Conservation (phyloP, 257 asterid species). For the Ilex aquifolium region DNA sequence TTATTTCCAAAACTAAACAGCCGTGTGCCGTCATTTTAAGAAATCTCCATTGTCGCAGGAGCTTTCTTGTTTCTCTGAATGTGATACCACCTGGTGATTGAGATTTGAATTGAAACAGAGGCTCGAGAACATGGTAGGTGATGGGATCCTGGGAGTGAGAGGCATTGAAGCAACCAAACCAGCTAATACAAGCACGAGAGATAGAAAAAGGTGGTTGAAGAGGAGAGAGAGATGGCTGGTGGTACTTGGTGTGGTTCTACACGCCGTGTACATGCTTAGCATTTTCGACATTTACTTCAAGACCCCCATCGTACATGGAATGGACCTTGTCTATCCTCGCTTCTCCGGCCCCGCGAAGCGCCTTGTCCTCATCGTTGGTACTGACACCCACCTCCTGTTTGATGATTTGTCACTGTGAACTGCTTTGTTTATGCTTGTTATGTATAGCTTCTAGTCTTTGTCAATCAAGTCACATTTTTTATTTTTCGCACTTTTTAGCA, state of each 20-base stretch:
- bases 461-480: not conserved
- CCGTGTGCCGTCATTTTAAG: too few species aligned
- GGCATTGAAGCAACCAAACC: constrained; percentile 29
- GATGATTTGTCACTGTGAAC: constrained; percentile 31
- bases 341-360: constrained; percentile 83
- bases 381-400: constrained; percentile 26
- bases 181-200: constrained; percentile 21
- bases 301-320: constrained; percentile 93
- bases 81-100: too few species aligned
- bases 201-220: constrained; percentile 44
- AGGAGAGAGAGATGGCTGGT: constrained; percentile 83
- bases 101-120: not conserved
- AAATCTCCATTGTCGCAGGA: too few species aligned
- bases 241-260: constrained; percentile 76
- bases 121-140: constrained; percentile 34
- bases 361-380: constrained; percentile 83
- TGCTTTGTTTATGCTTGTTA: not conserved
- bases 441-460: not conserved
- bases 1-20: too few species aligned
- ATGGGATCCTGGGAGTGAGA: constrained; percentile 55
- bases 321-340: constrained; percentile 82
- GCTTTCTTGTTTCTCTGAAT: too few species aligned
- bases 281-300: constrained; percentile 95
- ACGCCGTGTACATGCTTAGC: constrained; percentile 97
- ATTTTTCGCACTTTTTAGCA: not conserved